Conservation (phyloP, 1,284 basidiomycete genomes). For the Chiua sp. region DNA sequence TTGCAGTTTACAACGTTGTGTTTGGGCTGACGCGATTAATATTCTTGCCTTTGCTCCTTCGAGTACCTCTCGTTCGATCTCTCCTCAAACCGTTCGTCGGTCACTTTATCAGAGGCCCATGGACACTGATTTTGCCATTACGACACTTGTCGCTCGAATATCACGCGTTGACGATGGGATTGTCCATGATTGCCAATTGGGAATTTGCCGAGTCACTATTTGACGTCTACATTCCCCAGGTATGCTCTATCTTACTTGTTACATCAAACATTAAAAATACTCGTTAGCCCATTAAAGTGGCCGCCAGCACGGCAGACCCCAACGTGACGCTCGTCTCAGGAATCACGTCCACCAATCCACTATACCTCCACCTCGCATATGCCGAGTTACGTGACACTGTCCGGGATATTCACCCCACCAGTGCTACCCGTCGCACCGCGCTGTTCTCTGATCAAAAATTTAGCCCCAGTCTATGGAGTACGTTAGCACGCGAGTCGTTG, state of each 20-base stretch:
- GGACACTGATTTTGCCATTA: constrained; percentile 56
- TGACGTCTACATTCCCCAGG: constrained; percentile 56
- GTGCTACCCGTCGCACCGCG: constrained; percentile 51
- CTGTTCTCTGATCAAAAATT: constrained; percentile 76
- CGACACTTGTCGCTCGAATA: constrained; percentile 50
- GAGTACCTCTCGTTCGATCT: constrained; percentile 53
- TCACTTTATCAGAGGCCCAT: constrained; percentile 64
- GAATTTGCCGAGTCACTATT: constrained; percentile 65
- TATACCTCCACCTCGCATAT: constrained; percentile 64
- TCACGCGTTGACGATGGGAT: constrained; percentile 53
- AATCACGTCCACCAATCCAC: constrained; percentile 50
- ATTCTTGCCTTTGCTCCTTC: constrained; percentile 56
- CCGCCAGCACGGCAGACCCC: constrained; percentile 50
- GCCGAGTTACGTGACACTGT: constrained; percentile 56
- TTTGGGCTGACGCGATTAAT: constrained; percentile 51
- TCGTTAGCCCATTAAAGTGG: constrained; percentile 49
- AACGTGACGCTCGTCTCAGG: constrained; percentile 64
- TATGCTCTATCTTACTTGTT: constrained; percentile 22
- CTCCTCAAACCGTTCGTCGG: constrained; percentile 62
- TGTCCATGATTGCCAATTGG: constrained; percentile 60
- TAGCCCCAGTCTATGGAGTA: constrained; percentile 66
- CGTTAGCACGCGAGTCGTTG: constrained; percentile 62
- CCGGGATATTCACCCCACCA: constrained; percentile 44
- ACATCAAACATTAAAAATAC: constrained; percentile 1
- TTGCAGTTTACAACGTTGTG: constrained; percentile 42